Conservation (phyloP, 2,329 filamentous ascomycete species). For the Penicillium sp. region DNA sequence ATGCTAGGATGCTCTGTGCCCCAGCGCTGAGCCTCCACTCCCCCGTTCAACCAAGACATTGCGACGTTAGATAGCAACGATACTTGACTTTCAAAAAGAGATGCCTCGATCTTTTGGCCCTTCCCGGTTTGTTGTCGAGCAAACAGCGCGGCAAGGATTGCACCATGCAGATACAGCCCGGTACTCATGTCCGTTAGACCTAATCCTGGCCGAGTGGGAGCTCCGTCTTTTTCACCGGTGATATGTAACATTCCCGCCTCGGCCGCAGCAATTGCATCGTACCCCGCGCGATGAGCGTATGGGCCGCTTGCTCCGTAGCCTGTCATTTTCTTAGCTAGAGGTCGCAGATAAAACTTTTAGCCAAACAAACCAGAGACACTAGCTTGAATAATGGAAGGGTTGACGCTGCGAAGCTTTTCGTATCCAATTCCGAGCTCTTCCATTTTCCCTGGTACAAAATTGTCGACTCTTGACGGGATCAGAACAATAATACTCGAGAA, state of each 20-base stretch:
- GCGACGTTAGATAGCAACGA: constrained; percentile 50
- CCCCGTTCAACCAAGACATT: constrained; percentile 45
- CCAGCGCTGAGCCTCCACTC: constrained; percentile 48
- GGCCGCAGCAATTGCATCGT: constrained; percentile 52
- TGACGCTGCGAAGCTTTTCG: constrained; percentile 38
- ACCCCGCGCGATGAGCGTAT: constrained; percentile 48
- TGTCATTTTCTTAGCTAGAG: neutral
- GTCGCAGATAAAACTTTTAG: neutral
- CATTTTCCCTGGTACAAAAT: constrained; percentile 50
- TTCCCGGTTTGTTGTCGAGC: constrained; percentile 42
- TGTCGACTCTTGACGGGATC: constrained; percentile 40
- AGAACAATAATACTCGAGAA: neutral
- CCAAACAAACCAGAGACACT: constrained; percentile 44
- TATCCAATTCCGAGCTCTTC: constrained; percentile 49
- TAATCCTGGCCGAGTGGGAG: constrained; percentile 48
- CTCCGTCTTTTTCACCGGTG: constrained; percentile 46
- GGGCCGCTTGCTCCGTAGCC: constrained; percentile 49
- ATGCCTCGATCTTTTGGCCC: constrained; percentile 51
- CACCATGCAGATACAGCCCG: constrained; percentile 51
- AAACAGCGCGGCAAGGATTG: constrained; percentile 49
- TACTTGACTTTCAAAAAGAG: constrained; percentile 51
- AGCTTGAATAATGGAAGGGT: constrained; percentile 48
- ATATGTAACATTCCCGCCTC: constrained; percentile 52
- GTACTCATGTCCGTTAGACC: constrained; percentile 52
- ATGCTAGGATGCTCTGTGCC: constrained; percentile 54